Evolutionary conservation across 768 basidiomycete species (phyloP).

Genomic region (Trametes maxima): DNA sequence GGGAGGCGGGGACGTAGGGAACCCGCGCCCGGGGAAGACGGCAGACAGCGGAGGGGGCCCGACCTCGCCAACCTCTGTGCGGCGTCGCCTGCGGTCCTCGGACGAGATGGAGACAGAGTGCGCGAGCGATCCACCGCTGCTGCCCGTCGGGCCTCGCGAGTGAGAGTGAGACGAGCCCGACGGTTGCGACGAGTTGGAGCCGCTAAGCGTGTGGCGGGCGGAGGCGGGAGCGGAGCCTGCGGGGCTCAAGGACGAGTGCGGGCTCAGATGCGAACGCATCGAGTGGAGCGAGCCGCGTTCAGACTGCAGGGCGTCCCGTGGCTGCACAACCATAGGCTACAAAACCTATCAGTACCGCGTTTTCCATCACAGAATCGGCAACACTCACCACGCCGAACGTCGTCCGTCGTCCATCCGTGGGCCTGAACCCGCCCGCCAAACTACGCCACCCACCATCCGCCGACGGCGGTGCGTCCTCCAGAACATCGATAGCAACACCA

Average conservation of each 20-base stretch:
- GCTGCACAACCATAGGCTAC: constrained; percentile 50
- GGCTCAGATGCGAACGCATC: constrained; percentile 57
- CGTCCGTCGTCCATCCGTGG: constrained; percentile 39
- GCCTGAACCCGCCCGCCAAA: constrained; percentile 44
- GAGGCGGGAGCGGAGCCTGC: constrained; percentile 57
- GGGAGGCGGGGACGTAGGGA: constrained; percentile 11
- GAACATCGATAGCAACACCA: constrained; percentile 53
- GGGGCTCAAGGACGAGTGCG: constrained; percentile 38
- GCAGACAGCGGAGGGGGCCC: constrained; percentile 37
- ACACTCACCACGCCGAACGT: constrained; percentile 67
- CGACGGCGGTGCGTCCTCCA: constrained; percentile 70
- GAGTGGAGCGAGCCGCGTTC: constrained; percentile 71
- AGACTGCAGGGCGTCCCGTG: constrained; percentile 46
- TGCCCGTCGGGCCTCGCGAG: constrained; percentile 34
- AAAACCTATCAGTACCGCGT: not conserved
- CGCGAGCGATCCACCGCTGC: constrained; percentile 39
- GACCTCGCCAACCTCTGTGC: constrained; percentile 25
- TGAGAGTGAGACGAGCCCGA: constrained; percentile 43
- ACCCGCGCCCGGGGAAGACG: constrained; percentile 19
- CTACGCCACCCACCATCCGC: constrained; percentile 64
- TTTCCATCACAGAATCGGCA: not conserved
- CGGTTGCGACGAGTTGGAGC: constrained; percentile 59
- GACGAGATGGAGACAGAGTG: constrained; percentile 58
- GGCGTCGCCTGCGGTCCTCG: constrained; percentile 44
- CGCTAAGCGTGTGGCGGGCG: constrained; percentile 41